These are phyloP conservation scores for Pythium sp. DNA, from an alignment of 352 stramenopile genomes.

Conservation along the genomic window DNA sequence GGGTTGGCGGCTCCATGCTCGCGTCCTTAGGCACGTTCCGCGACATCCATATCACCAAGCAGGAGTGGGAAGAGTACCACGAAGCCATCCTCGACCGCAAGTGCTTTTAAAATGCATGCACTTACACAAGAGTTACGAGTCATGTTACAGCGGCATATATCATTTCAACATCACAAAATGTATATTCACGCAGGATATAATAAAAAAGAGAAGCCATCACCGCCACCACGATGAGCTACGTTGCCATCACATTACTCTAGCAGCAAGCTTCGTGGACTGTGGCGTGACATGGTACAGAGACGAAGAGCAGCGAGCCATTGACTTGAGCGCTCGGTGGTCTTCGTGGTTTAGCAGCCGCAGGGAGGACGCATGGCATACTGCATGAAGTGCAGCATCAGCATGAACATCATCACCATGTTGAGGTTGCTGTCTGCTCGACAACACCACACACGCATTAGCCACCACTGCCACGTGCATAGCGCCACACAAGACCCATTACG, in stretches of 20 bases:
- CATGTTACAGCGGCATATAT: too few relatives aligned
- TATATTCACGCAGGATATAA: not conserved
- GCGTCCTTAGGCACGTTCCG: slow-evolving; percentile 85
- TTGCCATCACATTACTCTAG: not conserved
- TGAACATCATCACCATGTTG: slow-evolving; percentile 83
- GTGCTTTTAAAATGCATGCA: slow-evolving; percentile 49
- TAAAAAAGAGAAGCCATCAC: not conserved
- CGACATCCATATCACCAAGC: slow-evolving; percentile 85
- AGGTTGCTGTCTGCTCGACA: slow-evolving; percentile 62
- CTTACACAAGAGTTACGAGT: not conserved
- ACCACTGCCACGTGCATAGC: not conserved
- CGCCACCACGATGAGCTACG: not conserved
- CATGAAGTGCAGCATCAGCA: slow-evolving; percentile 86
- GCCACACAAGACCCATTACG: not conserved
- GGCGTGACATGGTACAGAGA: not conserved
- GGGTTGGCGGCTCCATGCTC: slow-evolving; percentile 90
- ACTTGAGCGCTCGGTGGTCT: not conserved
- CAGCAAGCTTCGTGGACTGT: not conserved
- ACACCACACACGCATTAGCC: not conserved
- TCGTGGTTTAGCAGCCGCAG: slow-evolving; percentile 61
- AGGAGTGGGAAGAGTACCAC: slow-evolving; percentile 90
- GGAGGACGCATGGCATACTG: slow-evolving; percentile 84
- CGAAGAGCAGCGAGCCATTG: not conserved
- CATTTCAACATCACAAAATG: not conserved
- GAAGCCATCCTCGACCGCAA: slow-evolving; percentile 83